phyloP scores from a whole-genome alignment of 805 yeast species.

The Candida ovalis region DNA sequence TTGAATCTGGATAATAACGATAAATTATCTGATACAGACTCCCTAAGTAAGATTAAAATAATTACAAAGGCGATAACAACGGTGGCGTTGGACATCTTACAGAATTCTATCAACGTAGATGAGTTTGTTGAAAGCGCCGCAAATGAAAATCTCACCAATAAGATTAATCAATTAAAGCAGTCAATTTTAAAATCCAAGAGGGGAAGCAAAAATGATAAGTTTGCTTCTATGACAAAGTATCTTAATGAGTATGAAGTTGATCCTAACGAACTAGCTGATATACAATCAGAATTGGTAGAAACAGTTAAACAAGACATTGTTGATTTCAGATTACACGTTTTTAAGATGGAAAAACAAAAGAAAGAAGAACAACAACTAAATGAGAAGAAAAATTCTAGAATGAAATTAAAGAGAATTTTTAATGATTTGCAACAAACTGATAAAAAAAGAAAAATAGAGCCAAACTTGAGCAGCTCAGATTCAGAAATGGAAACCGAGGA shows the following conservation, averaged over 20 bases:
- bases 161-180: constrained; percentile 1
- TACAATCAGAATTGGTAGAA: constrained; percentile 51
- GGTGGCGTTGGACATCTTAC: constrained; percentile 10
- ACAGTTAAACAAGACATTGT: constrained; percentile 50
- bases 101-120: constrained; percentile 1
- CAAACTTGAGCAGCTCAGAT: constrained; percentile 16
- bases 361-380: constrained; percentile 43
- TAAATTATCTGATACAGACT: background rate
- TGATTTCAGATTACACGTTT: constrained; percentile 52
- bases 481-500: constrained; percentile 31
- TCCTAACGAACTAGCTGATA: constrained; percentile 51
- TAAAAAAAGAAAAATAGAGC: constrained; percentile 14
- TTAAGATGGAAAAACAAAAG: constrained; percentile 48
- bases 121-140: background rate
- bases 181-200: background rate
- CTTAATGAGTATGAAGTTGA: constrained; percentile 46
- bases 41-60: constrained; percentile 1
- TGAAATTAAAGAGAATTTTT: constrained; percentile 42
- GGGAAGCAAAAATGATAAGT: constrained; percentile 1
- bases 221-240: constrained; percentile 10
- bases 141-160: constrained; percentile 1
- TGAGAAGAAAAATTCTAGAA: constrained; percentile 48
- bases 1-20: background rate
- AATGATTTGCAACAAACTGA: constrained; percentile 21
- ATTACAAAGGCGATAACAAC: constrained; percentile 4